Base-by-base conservation (phyloP, 331 rosid species). In the Pyrus hybrid region DNA sequence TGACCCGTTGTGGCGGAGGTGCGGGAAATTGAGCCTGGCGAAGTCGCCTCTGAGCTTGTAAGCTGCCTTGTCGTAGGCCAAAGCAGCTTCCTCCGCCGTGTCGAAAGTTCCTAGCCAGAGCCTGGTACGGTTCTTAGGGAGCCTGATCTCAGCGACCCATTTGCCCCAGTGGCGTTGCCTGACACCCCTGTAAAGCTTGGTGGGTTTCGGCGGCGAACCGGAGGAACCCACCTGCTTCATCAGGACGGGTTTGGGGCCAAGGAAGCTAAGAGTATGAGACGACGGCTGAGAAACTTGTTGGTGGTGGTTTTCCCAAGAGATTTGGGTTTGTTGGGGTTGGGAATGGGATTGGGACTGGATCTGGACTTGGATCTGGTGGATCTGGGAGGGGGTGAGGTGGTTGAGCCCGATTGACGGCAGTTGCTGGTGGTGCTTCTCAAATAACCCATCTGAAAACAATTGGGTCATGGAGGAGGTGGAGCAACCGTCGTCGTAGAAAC, bases 151-250 rank as follows among this genome's bases (percentile, higher is more conserved):
- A 1, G 99, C 99, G 2, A 95, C 99, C 99, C 99, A 95, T 70
- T 95, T 95, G 0, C 99, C 99, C 99, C 99, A 95, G 74, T 95
- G 99, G 60, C 99, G 82, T 70, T 95, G 99, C 77, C 99, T 79
- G 10, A 95, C 99, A 32, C 99, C 99, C 82, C 99, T 70, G 83
- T 95, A 95, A 4, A 95, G 97, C 89, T 92, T 95, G 0, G 93
- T 85, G 71, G 97, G 92, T 63, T 95, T 95, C 0, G 88, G 73
- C 11, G 91, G 83, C 7, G 80, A 65, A 8, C 91, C 97, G 61
- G 78, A 80, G 3, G 80, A 63, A 5, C 91, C 97, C 69, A 74
- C 80, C 7, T 80, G 96, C 96, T 95, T 95, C 99, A 95, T 92
- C 0, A 80, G 83, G 49, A 89, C 71, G 9, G 99, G 87, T 47